These are phyloP conservation scores for Spathaspora gorwiae DNA, from an alignment of 805 yeast species.

Conservation along the genomic window DNA sequence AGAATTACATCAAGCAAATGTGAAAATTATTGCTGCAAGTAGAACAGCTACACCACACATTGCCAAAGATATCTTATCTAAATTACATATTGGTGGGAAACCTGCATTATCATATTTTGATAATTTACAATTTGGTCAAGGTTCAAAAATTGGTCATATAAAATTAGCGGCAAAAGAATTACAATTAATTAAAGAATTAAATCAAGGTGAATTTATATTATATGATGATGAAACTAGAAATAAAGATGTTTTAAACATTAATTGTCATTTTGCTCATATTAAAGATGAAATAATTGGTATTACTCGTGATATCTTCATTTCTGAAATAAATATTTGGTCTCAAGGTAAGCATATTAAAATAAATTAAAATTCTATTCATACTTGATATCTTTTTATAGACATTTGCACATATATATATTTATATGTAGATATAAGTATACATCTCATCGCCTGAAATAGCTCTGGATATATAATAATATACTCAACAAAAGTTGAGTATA, in stretches of 20 bases:
- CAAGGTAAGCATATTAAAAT: neutral
- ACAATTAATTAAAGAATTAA: constrained; percentile 45
- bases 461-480: neutral
- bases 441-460: neutral
- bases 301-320: constrained; percentile 48
- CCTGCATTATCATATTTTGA: constrained; percentile 53
- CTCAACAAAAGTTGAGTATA: constrained; percentile 11
- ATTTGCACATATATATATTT: neutral
- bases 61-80: constrained; percentile 59
- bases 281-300: constrained; percentile 54
- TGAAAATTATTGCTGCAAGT: constrained; percentile 65
- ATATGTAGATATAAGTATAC: too few species aligned
- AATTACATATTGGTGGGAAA: constrained; percentile 48
- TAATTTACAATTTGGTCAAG: constrained; percentile 66
- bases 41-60: constrained; percentile 75
- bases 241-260: constrained; percentile 65
- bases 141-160: constrained; percentile 57
- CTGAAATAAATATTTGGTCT: neutral
- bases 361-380: too few species aligned
- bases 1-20: constrained; percentile 45
- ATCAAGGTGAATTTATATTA: constrained; percentile 35
- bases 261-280: constrained; percentile 66
- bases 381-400: neutral
- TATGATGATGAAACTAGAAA: constrained; percentile 82
- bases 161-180: constrained; percentile 43